Evolutionary conservation across 176 grass and related monocot species (phyloP).

Genomic region (Aegilops bicornis): DNA sequence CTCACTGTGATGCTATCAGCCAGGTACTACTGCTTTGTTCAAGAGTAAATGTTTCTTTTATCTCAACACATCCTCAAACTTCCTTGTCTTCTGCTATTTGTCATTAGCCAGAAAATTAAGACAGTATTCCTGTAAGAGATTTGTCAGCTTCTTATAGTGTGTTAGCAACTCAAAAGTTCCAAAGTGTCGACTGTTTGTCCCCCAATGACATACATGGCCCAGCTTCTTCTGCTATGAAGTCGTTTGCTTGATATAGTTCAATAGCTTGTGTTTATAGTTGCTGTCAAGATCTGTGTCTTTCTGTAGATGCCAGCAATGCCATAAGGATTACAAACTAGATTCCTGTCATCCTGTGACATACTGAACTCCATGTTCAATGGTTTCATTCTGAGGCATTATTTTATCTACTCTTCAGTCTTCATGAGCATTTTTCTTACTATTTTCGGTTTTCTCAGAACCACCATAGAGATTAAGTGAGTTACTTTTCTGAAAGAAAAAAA

Average conservation of each 20-base stretch:
- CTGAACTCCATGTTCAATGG: neutral
- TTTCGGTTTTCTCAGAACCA: neutral
- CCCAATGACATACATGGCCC: neutral
- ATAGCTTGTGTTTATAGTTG: neutral
- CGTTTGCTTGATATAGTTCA: neutral
- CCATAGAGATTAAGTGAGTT: neutral
- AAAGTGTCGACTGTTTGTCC: neutral
- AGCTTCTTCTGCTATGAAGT: neutral
- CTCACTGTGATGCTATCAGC: slow-evolving; percentile 40
- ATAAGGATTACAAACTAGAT: neutral
- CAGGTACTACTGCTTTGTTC: slow-evolving; percentile 42
- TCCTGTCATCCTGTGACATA: no score
- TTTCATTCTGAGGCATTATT: neutral
- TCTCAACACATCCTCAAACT: neutral
- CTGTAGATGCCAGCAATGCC: neutral
- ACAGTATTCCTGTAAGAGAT: neutral
- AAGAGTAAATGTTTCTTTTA: neutral
- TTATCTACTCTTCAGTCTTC: neutral
- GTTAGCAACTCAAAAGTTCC: neutral
- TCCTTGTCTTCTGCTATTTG: neutral
- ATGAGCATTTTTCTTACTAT: neutral
- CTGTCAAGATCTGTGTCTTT: neutral
- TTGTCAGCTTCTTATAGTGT: neutral
- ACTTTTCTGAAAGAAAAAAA: neutral
- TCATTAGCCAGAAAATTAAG: neutral